Base-by-base conservation (phyloP, 495 filamentous ascomycete genomes). In the Tricharina praecox region DNA sequence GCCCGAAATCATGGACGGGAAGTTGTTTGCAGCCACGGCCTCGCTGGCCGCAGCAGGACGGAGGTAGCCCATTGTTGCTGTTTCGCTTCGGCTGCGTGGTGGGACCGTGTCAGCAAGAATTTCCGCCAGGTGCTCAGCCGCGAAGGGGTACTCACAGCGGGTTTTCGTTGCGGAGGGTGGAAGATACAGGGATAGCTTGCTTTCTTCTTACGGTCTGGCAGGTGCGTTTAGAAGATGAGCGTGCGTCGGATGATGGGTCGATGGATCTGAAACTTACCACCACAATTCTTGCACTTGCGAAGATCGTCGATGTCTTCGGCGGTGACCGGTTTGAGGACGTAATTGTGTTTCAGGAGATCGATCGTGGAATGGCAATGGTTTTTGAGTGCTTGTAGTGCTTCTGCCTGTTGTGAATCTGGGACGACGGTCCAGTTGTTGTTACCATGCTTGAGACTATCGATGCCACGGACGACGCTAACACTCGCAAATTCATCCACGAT, bases 271-370 rank as follows among this genome's bases (percentile, higher is more conserved):
- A 24, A 54, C 53, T 28, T 42, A 56, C 53, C 51, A 23, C 28
- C 47, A 25, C 53, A 56, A 23, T 56, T 36, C 11, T 50, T 45
- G 47, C 53, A 56, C 42, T 50, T 56, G 34, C 51, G 48, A 15
- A 50, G 53, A 8, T 32, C 43, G 13, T 32, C 50, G 30, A 56
- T 32, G 32, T 25, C 35, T 35, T 56, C 41, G 13, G 40, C 16
- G 1, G 35, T 34, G 15, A 36, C 45, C 26, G 42, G 26, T 28
- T 54, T 43, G 21, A 50, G 32, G n/a, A 44, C 32, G 38, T 56
- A 54, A 20, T 42, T 23, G 21, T 54, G 36, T 26, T 35, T 56
- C 23, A 36, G 25, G 1, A 56, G 15, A 13, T 44, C 2, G 18
- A 40, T 32, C 20, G 26, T 34, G 28, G 36, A 43, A 18, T 56